Conservation (phyloP, 179 eudicot genomes). For the Vitellaria paradoxa region DNA sequence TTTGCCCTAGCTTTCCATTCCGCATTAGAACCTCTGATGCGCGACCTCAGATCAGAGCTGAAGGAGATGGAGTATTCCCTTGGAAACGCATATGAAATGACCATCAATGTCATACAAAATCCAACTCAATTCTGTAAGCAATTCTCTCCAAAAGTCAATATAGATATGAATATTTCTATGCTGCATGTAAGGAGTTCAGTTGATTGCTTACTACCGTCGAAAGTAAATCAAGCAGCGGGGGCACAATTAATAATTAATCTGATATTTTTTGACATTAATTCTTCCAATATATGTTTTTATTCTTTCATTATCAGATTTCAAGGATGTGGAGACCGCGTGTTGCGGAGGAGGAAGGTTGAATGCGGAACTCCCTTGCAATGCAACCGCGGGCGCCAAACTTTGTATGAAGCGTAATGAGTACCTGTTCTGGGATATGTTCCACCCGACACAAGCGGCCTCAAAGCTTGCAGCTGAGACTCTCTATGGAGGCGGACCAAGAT, state of each 20-base stretch:
- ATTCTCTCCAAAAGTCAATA: not conserved
- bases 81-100: constrained; percentile 41
- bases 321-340: constrained; percentile 32
- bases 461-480: constrained; percentile 33
- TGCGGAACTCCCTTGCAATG: constrained; percentile 29
- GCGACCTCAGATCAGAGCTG: constrained; percentile 29
- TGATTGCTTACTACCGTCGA: too few species aligned
- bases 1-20: constrained; percentile 30
- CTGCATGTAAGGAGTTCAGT: too few species aligned
- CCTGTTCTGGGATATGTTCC: constrained; percentile 44
- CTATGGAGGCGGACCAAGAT: constrained; percentile 23
- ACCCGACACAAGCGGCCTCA: constrained; percentile 38
- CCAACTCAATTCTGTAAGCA: constrained; percentile 34
- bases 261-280: too few species aligned
- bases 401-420: constrained; percentile 29
- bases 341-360: constrained; percentile 37
- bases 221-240: too few species aligned
- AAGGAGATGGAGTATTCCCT: constrained; percentile 38
- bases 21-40: constrained; percentile 22
- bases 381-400: constrained; percentile 17
- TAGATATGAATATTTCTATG: not conserved
- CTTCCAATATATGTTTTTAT: too few species aligned
- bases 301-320: constrained; percentile 13
- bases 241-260: too few species aligned
- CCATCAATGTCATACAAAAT: constrained; percentile 30